phyloP scores from a whole-genome alignment of 345 rosid species.

The Bruguiera parviflora region DNA sequence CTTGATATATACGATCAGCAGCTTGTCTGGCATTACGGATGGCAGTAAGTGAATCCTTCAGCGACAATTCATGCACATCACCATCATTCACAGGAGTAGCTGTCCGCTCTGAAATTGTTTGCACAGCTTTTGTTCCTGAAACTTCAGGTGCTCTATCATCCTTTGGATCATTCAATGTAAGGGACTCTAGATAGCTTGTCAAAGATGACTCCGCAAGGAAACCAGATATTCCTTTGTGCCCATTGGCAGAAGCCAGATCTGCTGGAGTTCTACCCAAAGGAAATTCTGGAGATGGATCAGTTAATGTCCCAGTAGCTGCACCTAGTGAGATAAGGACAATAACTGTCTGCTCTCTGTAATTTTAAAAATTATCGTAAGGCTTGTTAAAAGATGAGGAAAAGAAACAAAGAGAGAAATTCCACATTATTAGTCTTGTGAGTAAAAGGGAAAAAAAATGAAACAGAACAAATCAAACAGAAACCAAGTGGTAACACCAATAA shows the following conservation, averaged over 20 bases:
- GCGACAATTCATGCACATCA: conserved; percentile 51
- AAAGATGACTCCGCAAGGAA: conserved; percentile 84
- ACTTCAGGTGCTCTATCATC: conserved; percentile 36
- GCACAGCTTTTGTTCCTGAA: conserved; percentile 48
- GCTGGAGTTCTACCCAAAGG: conserved; percentile 86
- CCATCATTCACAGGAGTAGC: conserved; percentile 53
- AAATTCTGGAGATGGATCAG: conserved; percentile 83
- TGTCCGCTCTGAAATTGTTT: conserved; percentile 60
- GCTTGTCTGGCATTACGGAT: conserved; percentile 91
- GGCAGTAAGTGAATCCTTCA: conserved; percentile 86
- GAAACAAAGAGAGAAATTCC: too few species aligned
- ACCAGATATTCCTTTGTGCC: conserved; percentile 91
- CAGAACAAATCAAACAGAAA: too few species aligned
- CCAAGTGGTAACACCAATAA: too few species aligned
- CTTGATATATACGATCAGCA: conserved; percentile 74
- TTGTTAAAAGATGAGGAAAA: too few species aligned
- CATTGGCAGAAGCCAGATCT: conserved; percentile 78
- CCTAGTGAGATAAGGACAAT: conserved; percentile 67
- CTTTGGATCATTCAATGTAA: conserved; percentile 54
- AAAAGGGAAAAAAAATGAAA: too few species aligned
- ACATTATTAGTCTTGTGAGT: too few species aligned
- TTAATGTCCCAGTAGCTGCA: conserved; percentile 63
- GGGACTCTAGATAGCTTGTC: conserved; percentile 58
- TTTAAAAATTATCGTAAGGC: too few species aligned
- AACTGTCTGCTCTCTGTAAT: conserved; percentile 76